A percentile compares a stretch with the other conserved stretches of the same genome.
Conservation (phyloP, 73 alveolate species). For the Paramecium tetraurelia region DNA sequence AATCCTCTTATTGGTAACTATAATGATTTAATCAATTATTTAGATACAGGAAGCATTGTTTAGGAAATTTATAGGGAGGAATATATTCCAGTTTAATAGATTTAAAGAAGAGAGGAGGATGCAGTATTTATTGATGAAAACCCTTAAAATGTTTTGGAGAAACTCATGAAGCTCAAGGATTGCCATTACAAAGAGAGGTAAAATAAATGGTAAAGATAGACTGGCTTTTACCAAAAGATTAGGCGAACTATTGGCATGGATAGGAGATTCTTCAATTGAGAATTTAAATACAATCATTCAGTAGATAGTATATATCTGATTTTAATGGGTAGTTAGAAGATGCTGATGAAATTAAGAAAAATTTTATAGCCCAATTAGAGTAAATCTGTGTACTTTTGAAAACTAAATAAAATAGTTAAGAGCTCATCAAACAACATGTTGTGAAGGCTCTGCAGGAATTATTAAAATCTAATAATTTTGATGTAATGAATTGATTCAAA, state of each 20-base stretch:
- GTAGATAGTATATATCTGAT: neutral
- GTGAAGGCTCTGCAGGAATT: neutral
- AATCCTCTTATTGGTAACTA: neutral
- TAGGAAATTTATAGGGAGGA: constrained; percentile 21
- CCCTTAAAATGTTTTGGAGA: neutral
- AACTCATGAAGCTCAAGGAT: neutral
- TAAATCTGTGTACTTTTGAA: neutral
- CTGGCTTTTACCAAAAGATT: neutral
- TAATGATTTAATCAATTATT: neutral
- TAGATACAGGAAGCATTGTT: neutral
- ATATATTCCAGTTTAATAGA: neutral
- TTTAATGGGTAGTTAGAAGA: constrained; percentile 1
- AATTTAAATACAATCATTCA: neutral
- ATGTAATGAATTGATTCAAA: neutral
- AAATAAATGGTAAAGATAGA: neutral
- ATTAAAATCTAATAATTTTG: neutral
- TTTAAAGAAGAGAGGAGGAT: neutral
- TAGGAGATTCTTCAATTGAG: neutral
- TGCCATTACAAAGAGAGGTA: constrained; percentile 40
- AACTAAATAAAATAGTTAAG: neutral
- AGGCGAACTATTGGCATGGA: neutral
- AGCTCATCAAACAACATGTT: neutral
- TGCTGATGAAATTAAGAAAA: constrained; percentile 41
- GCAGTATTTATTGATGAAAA: constrained; percentile 32
- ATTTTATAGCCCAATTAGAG: neutral